A percentile compares a stretch with the other conserved stretches of the same genome.
phyloP scores from a whole-genome alignment of 345 rosid genomes.

The Populus tremula region DNA sequence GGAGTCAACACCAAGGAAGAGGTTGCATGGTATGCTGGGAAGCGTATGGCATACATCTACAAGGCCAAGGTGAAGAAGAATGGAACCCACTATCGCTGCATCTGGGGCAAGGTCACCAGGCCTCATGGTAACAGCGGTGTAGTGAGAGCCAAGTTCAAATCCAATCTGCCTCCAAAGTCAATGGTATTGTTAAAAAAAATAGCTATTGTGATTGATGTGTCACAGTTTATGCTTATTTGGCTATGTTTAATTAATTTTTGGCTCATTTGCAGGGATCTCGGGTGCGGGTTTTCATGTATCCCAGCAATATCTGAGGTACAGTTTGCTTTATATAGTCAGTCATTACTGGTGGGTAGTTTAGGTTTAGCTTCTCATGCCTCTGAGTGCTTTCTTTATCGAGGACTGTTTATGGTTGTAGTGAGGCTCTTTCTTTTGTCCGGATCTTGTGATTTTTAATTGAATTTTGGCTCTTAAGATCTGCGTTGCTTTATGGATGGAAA shows the following conservation, averaged over 20 bases:
- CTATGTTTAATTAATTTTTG: neutral
- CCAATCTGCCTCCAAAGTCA: neutral
- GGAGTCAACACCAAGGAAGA: neutral
- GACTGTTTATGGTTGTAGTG: neutral
- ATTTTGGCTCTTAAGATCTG: neutral
- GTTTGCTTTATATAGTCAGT: neutral
- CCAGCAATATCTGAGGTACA: neutral
- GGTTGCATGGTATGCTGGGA: neutral
- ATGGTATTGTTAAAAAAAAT: neutral
- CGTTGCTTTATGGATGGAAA: too few species aligned
- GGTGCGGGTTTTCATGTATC: neutral
- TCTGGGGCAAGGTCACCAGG: neutral
- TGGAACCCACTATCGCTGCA: neutral
- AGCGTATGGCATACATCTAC: conserved; percentile 1
- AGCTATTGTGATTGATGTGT: neutral
- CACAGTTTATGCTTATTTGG: neutral
- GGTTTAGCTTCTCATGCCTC: neutral
- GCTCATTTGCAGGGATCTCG: neutral
- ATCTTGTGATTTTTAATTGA: neutral
- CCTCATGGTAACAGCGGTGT: conserved; percentile 1
- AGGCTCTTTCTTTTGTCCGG: neutral
- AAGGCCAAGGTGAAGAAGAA: neutral
- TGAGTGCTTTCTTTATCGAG: neutral
- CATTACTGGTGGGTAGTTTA: neutral
- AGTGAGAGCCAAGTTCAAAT: neutral